phyloP scores from a whole-genome alignment of 179 eudicot genomes.

The Beta lomatogona region DNA sequence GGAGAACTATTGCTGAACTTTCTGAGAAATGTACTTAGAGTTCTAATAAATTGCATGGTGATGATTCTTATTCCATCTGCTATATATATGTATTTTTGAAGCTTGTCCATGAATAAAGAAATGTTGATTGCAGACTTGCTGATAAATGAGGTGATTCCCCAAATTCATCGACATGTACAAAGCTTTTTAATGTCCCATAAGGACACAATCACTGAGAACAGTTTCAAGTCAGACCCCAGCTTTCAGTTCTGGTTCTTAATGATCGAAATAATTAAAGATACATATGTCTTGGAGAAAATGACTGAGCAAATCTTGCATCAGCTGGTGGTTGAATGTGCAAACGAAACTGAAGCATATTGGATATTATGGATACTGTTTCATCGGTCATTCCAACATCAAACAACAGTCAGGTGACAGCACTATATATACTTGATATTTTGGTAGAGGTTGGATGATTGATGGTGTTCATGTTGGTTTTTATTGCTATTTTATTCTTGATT shows the following conservation, averaged over 20 bases:
- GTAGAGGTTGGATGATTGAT: not conserved
- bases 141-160: conserved; percentile 51
- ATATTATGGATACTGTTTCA: conserved; percentile 71
- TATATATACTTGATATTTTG: not conserved
- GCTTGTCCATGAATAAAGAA: not conserved
- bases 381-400: conserved; percentile 41
- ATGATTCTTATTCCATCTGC: too few species aligned
- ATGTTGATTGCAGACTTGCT: conserved; percentile 61
- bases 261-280: conserved; percentile 71
- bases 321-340: conserved; percentile 51
- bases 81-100: too few species aligned
- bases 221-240: conserved; percentile 46
- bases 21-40: not conserved
- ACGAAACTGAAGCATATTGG: conserved; percentile 84
- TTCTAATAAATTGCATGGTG: not conserved
- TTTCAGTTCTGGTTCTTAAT: conserved; percentile 65
- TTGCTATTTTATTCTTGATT: not conserved
- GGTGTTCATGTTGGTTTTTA: not conserved
- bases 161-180: conserved; percentile 53
- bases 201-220: conserved; percentile 35
- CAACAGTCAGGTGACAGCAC: conserved; percentile 58
- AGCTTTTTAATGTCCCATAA: conserved; percentile 37
- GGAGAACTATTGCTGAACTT: not conserved
- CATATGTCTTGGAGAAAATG: conserved; percentile 74
- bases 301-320: conserved; percentile 73